phyloP scores from a whole-genome alignment of 2,329 filamentous ascomycete genomes.

The Penicillium sp. region DNA sequence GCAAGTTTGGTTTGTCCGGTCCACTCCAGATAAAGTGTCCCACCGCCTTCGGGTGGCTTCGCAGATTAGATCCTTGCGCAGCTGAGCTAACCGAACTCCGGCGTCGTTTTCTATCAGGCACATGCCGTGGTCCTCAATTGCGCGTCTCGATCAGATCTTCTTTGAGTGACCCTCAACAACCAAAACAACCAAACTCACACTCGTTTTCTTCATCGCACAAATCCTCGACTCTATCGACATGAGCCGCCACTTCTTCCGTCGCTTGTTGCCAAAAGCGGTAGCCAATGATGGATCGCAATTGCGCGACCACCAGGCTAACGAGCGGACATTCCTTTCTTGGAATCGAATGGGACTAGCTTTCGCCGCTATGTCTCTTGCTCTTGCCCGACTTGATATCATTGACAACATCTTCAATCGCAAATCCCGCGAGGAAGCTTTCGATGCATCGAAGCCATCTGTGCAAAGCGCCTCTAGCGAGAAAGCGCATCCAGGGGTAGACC shows the following conservation, averaged over 20 bases:
- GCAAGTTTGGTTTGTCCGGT: no score
- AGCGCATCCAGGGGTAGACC: background rate
- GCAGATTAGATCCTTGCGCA: no score
- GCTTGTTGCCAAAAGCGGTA: slow-evolving; percentile 26
- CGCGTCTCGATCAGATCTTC: no score
- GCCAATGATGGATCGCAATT: slow-evolving; percentile 34
- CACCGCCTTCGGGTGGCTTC: no score
- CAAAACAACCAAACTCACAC: no score
- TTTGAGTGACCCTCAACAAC: no score
- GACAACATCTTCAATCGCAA: slow-evolving; percentile 27
- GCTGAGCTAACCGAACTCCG: no score
- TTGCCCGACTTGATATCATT: slow-evolving; percentile 31
- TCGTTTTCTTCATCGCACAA: background rate
- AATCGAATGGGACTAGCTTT: slow-evolving; percentile 36
- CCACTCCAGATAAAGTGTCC: no score
- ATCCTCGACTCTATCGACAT: background rate
- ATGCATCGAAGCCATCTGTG: background rate
- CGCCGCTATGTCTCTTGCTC: slow-evolving; percentile 32
- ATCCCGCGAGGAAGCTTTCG: slow-evolving; percentile 3
- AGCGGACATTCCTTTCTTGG: slow-evolving; percentile 38
- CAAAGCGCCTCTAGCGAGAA: background rate
- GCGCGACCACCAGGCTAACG: slow-evolving; percentile 37
- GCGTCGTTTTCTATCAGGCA: no score
- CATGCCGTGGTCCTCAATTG: no score
- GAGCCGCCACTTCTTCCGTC: slow-evolving; percentile 20